phyloP scores from a whole-genome alignment of 2,329 filamentous ascomycete genomes.

The Alternaria infectoria region DNA sequence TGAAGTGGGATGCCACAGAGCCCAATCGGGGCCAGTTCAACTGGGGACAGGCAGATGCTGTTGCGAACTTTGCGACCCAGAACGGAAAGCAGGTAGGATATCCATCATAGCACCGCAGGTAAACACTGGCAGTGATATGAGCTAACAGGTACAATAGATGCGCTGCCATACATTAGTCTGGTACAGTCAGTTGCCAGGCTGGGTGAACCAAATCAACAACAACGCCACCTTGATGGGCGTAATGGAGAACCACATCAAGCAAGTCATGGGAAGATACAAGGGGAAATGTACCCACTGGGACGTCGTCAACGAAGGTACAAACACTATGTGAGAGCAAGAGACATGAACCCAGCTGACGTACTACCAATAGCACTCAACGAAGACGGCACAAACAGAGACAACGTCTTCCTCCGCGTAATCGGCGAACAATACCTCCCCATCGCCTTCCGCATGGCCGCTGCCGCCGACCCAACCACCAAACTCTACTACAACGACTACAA shows the following conservation, averaged over 20 bases:
- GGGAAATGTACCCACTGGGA: slow-evolving; percentile 48
- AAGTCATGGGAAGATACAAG: slow-evolving; percentile 45
- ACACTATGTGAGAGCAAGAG: not conserved
- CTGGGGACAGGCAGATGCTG: slow-evolving; percentile 41
- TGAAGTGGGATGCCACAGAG: slow-evolving; percentile 52
- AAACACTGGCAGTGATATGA: not conserved
- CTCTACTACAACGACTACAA: slow-evolving; percentile 71
- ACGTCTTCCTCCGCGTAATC: slow-evolving; percentile 63
- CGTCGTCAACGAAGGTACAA: slow-evolving; percentile 43
- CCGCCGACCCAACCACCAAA: slow-evolving; percentile 63
- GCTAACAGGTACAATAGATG: slow-evolving; percentile 9
- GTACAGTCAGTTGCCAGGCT: slow-evolving; percentile 47
- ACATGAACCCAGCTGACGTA: not conserved
- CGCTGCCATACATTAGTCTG: slow-evolving; percentile 51
- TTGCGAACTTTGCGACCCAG: slow-evolving; percentile 45
- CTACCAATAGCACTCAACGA: slow-evolving; percentile 58
- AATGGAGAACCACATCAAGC: slow-evolving; percentile 49
- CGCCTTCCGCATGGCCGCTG: slow-evolving; percentile 63
- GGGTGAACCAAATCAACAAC: slow-evolving; percentile 44
- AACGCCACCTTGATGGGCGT: slow-evolving; percentile 47
- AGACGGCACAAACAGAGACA: slow-evolving; percentile 60
- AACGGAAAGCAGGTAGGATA: slow-evolving; percentile 34
- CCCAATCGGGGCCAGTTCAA: slow-evolving; percentile 44
- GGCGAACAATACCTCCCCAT: slow-evolving; percentile 64
- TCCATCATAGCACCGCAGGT: not conserved